Base-by-base conservation (phyloP, 306 rosid genomes). In the Inga oerstediana region DNA sequence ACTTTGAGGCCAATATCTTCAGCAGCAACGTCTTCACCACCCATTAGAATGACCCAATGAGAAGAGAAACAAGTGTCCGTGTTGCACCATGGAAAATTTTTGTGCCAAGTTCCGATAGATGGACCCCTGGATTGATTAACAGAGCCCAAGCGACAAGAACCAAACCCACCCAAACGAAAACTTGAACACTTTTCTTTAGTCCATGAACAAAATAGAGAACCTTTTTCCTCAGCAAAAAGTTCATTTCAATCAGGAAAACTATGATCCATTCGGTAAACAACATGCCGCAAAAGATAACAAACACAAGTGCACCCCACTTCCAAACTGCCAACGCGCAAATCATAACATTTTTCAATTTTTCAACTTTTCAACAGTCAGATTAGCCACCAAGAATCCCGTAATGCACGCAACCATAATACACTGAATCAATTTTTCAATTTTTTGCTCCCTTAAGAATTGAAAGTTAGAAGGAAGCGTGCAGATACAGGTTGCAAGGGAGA, bases 181-280 rank as follows among this genome's bases (percentile, higher is more conserved):
- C 88, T 85, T 88, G 89, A 45, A 91, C 97, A 82, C 87, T 89
- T 88, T 88, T 89, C 90, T 94, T 94, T 88, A 97, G 78, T 15
- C 97, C 99, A 88, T 97, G 95, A 71, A 97, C 99, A 89, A 97
- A 97, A 87, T 94, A 92, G 27, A 97, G 79, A 52, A 94, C 97
- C 83, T 92, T 97, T 85, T 88, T 94, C 91, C 82, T 90, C 49
- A 91, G 89, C 82, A 94, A 80, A 75, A 94, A 94, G 90, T 97
- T 97, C 76, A 86, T 80, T 84, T 97, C 99, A 62, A 97, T 94
- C 86, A 97, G 61, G 84, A 94, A 92, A 46, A 97, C 97, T 34
- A 94, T 97, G 80, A 94, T 75, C 99, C 97, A 90, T n/a, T 78
- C 86, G 3, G 94, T 90, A 78, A 92, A 83, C 85, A 92, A 72